Base-by-base conservation (phyloP, 2,329 filamentous ascomycete genomes). In the Ceratocystis variospora region DNA sequence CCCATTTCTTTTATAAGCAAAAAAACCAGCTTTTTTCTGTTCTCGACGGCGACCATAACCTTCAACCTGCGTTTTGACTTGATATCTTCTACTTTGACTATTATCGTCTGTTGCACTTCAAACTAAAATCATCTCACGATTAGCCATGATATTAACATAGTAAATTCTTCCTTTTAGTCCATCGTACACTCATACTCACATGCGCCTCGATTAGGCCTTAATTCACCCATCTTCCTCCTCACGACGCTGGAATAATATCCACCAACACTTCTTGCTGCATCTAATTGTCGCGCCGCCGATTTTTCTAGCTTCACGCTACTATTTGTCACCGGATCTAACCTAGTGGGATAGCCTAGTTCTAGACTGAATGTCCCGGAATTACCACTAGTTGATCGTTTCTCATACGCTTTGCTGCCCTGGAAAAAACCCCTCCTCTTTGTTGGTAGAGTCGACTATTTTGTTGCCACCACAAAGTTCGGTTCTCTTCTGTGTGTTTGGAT, bases 301-400 rank as follows among this genome's bases (percentile, higher is more conserved):
- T 44, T 15, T 50, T 5, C 61, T 63, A 68, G 63, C 64, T 62
- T 67, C 66, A 22, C 55, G 57, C 63, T 63, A 68, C 65, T 37
- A 19, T 63, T 50, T 5, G n/a, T 48, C 44, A 63, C 45, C 53
- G 45, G 37, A 50, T 65, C 25, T 33, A 46, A 48, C 28, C 19
- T 63, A 65, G 63, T 37, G 59, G 53, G 25, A 31, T 46, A n/a
- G 62, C 53, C 61, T 28, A 65, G 33, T 45, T 63, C 63, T 68
- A 46, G 63, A 65, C 63, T 65, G 59, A 63, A 63, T 68, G 66
- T 44, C 33, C 62, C 46, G 63, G 55, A 48, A 50, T 53, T 55
- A 55, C 55, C 48, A 62, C 28, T 67, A 64, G 33, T 63, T 59
- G 46, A n/a, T 19, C 31, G 44, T 33, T 44, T 45, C 46, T 41